phyloP scores from a whole-genome alignment of 2,329 filamentous ascomycete genomes.

The Phaeosphaeriaceae sp. region DNA sequence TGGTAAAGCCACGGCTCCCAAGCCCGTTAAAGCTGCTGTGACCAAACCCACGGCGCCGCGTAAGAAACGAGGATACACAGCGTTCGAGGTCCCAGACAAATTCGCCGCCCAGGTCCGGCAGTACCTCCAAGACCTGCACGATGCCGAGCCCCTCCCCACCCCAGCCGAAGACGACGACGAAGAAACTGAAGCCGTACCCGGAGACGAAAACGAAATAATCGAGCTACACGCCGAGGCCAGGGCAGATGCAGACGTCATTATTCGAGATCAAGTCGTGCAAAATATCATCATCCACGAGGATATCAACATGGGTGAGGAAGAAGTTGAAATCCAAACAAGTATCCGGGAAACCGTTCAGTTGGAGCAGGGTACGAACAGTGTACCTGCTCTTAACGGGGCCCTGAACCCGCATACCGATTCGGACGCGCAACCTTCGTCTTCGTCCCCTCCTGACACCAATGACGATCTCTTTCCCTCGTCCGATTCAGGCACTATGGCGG shows the following conservation, averaged over 20 bases:
- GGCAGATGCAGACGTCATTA: neutral
- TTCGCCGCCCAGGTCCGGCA: constrained; percentile 24
- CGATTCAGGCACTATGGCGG: too few species aligned
- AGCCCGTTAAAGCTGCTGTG: constrained; percentile 9
- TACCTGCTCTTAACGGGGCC: too few species aligned
- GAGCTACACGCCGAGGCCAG: neutral
- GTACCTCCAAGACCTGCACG: constrained; percentile 18
- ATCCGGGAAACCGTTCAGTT: too few species aligned
- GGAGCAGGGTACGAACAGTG: too few species aligned
- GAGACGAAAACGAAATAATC: neutral
- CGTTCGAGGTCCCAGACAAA: constrained; percentile 36
- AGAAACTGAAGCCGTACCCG: constrained; percentile 2
- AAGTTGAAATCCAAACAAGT: too few species aligned
- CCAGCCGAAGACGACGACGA: constrained; percentile 13
- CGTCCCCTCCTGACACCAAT: too few species aligned
- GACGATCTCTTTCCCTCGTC: too few species aligned
- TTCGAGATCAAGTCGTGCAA: neutral
- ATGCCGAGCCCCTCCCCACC: constrained; percentile 8
- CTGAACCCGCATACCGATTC: too few species aligned
- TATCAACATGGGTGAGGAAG: neutral
- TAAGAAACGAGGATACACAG: constrained; percentile 34
- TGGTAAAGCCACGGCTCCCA: constrained; percentile 6
- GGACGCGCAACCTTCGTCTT: too few species aligned
- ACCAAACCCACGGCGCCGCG: constrained; percentile 21
- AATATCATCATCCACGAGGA: too few species aligned